phyloP scores from a whole-genome alignment of 768 basidiomycete genomes.

The Lactarius quietus region DNA sequence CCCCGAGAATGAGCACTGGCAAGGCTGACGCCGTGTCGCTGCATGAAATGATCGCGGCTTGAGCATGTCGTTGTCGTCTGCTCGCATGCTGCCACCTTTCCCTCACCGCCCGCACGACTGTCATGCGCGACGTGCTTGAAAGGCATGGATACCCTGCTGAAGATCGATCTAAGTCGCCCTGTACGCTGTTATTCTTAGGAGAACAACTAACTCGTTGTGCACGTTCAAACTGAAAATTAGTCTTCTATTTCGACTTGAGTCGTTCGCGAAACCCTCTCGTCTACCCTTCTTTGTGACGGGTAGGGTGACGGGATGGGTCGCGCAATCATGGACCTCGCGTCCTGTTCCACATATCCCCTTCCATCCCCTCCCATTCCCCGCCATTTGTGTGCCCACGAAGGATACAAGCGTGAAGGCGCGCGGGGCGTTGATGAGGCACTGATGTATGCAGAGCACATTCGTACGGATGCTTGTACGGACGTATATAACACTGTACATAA shows the following conservation, averaged over 20 bases:
- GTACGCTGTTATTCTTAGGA: background rate
- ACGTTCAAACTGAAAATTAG: too few species aligned
- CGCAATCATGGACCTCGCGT: background rate
- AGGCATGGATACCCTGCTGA: background rate
- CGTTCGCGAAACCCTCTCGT: background rate
- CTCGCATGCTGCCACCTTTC: background rate
- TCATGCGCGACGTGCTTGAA: background rate
- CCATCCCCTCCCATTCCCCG: background rate
- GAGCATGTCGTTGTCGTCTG: background rate
- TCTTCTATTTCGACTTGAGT: background rate
- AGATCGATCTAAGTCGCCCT: background rate
- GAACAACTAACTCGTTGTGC: background rate
- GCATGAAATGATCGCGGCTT: constrained; percentile 4
- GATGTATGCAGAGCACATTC: background rate
- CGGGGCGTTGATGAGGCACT: background rate
- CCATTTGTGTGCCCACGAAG: background rate
- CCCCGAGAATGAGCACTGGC: background rate
- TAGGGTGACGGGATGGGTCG: background rate
- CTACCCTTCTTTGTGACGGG: background rate
- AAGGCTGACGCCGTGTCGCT: background rate
- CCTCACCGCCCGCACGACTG: constrained; percentile 1
- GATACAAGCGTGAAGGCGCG: background rate
- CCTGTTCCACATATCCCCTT: background rate
- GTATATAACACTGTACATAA: too few species aligned
- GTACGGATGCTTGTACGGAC: too few species aligned